These are phyloP conservation scores for Mortierella sp. DNA, from an alignment of 371 early-diverging fungal species.

Conservation along the genomic window DNA sequence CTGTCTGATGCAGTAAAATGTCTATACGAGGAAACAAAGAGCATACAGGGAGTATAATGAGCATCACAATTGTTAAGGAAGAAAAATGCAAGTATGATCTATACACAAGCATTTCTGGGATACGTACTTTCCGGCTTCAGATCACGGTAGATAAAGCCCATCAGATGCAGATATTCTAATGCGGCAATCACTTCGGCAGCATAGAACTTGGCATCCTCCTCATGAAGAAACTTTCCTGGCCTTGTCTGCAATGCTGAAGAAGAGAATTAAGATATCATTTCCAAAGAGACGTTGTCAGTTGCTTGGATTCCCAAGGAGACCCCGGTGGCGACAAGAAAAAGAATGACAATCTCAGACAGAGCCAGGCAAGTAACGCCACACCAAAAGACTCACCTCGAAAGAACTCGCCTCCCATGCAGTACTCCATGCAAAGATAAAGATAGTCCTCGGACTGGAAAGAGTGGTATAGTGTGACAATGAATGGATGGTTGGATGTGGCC, in stretches of 20 bases:
- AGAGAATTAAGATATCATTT: neutral
- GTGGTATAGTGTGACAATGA: constrained; percentile 97
- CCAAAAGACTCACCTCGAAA: constrained; percentile 74
- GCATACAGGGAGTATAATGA: neutral
- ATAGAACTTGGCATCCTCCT: constrained; percentile 95
- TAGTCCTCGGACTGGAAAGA: constrained; percentile 96
- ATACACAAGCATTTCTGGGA: too few relatives aligned
- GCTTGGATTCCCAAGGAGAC: too few relatives aligned
- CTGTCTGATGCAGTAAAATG: constrained; percentile 92
- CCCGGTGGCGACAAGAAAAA: too few relatives aligned
- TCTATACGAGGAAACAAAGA: constrained; percentile 59
- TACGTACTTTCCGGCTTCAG: constrained; percentile 97
- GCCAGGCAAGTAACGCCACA: too few relatives aligned
- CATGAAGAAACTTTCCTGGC: constrained; percentile 86
- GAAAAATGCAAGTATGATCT: too few relatives aligned
- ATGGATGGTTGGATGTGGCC: constrained; percentile 93
- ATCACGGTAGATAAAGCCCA: constrained; percentile 98
- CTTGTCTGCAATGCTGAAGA: constrained; percentile 79
- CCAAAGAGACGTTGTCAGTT: too few relatives aligned
- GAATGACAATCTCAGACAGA: neutral
- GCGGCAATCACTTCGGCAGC: constrained; percentile 96
- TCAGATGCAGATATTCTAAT: constrained; percentile 95
- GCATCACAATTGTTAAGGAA: too few relatives aligned
- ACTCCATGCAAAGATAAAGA: constrained; percentile 98
- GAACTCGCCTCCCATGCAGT: constrained; percentile 99